Evolutionary conservation across 164 flowering plant genomes (phyloP), one percentile per base, ranked within the genome.

Genomic region (Piper longum): DNA sequence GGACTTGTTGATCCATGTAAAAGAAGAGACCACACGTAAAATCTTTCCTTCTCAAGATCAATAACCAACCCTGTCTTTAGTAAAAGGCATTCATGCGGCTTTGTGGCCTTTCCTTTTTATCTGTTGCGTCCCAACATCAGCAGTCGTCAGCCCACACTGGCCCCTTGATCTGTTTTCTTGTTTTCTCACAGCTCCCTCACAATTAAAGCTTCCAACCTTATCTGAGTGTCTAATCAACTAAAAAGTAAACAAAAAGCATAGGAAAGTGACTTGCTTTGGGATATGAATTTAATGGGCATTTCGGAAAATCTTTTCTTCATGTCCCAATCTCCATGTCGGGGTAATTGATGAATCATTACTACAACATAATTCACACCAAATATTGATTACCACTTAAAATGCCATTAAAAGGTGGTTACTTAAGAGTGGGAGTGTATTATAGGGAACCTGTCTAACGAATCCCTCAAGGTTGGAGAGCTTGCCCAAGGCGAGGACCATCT

Each of bases 401-500:
- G 41, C 62, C 40, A 62, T 43, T 4, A 62, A n/a, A 6, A 17
- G 39, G 62, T 61, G 13, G 17, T 43, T 26, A 26, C 1, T 16
- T 9, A 41, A 26, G 52, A 39, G 17, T 7, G 17, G 16, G 8
- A 26, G 59, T 26, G 41, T 39, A 55, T 44, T 17, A 51, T 1
- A 16, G 17, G 7, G 39, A 16, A 93, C 99, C 96, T 95, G 99
- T 26, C 85, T 86, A 57, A 95, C 86, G 56, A 95, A 95, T 44
- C 97, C 96, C 77, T 91, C 96, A 17, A 89, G 95, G 70, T 86
- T 91, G 65, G 91, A 68, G 9, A 95, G 87, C 78, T 87, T 91
- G 68, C 85, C 86, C 19, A 91, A 54, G 56, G 97, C 97, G n/a
- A 83, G 63, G 7, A 87, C 88, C 96, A 95, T 95, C 57, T 89